phyloP scores from a whole-genome alignment of 73 alveolate species.

The Tetrahymena malaccensis region DNA sequence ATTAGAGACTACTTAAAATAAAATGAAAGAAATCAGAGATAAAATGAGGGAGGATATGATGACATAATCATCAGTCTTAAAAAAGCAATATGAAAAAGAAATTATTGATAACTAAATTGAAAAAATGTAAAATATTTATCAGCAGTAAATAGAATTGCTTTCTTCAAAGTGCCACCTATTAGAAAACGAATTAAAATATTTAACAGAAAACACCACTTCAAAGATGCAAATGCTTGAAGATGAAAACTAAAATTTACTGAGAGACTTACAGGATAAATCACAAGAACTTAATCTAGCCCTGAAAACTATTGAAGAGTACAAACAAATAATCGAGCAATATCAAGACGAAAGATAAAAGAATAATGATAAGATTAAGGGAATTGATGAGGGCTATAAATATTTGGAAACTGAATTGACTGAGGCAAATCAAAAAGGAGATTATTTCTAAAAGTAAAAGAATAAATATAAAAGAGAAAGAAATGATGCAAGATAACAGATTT shows the following conservation, averaged over 20 bases:
- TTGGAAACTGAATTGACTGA: not conserved
- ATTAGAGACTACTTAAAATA: not conserved
- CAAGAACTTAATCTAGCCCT: not conserved
- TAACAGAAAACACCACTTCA: not conserved
- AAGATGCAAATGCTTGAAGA: not conserved
- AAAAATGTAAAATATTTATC: not conserved
- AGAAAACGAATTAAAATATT: not conserved
- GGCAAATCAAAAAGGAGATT: not conserved
- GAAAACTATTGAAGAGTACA: not conserved
- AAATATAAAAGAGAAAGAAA: not conserved
- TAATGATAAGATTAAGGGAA: not conserved
- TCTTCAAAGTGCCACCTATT: not conserved
- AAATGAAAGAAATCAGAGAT: not conserved
- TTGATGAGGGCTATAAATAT: not conserved
- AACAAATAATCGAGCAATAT: not conserved
- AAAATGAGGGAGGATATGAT: not conserved
- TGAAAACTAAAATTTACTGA: not conserved
- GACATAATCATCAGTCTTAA: not conserved
- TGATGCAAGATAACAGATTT: not conserved
- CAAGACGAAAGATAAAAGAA: not conserved
- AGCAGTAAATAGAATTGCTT: not conserved
- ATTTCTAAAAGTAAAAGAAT: not conserved
- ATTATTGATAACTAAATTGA: not conserved
- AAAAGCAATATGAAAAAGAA: not conserved
- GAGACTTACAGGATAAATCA: not conserved